A percentile compares a stretch with the other conserved stretches of the same genome.
phyloP scores from a whole-genome alignment of 169 alveolate genomes.

The Cryptosporidium andersoni region DNA sequence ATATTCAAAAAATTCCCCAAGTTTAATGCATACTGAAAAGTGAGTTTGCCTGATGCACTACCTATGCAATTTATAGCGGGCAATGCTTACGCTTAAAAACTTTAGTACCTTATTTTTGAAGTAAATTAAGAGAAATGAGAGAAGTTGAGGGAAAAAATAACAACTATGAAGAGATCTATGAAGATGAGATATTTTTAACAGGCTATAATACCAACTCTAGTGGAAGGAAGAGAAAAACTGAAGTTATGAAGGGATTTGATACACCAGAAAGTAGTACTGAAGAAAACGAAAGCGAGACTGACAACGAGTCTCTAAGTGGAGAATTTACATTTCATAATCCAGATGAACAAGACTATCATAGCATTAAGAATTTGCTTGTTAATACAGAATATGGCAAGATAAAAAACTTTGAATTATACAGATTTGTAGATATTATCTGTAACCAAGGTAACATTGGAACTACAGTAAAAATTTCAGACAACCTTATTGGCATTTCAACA shows the following conservation, averaged over 20 bases:
- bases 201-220: background rate
- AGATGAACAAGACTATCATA: slow-evolving; percentile 51
- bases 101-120: too few relatives aligned
- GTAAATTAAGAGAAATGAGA: too few relatives aligned
- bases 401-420: slow-evolving; percentile 26
- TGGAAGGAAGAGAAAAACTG: too few relatives aligned
- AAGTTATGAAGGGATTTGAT: background rate
- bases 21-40: too few relatives aligned
- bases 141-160: too few relatives aligned
- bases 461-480: slow-evolving; percentile 39
- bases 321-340: slow-evolving; percentile 63
- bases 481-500: slow-evolving; percentile 45
- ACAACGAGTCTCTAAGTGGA: slow-evolving; percentile 17
- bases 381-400: slow-evolving; percentile 19
- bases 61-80: too few relatives aligned
- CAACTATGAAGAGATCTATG: background rate
- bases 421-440: slow-evolving; percentile 62
- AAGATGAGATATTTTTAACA: slow-evolving; percentile 19
- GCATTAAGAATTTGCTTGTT: slow-evolving; percentile 31
- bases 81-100: too few relatives aligned
- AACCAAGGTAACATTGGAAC: slow-evolving; percentile 70
- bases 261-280: background rate
- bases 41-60: too few relatives aligned
- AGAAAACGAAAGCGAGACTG: background rate
- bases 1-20: too few relatives aligned